phyloP scores from a whole-genome alignment of 176 grass and related monocot species.

The Luzula sylvatica region DNA sequence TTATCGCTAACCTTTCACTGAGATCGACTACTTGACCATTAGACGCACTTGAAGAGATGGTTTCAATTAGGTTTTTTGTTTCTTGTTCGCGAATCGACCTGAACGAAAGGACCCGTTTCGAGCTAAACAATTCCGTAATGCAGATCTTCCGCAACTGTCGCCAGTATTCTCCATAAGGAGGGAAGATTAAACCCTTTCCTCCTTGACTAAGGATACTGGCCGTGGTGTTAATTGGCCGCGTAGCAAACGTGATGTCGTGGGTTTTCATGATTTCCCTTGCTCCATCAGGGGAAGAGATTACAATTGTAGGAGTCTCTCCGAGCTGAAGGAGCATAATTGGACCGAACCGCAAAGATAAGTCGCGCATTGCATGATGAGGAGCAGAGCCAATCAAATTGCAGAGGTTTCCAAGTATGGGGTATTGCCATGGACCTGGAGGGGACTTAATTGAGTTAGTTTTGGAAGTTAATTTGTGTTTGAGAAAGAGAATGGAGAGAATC shows the following conservation, averaged over 20 bases:
- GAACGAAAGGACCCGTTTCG: conserved; percentile 27
- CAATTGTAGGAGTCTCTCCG: conserved; percentile 32
- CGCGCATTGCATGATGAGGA: conserved; percentile 34
- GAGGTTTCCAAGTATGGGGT: conserved; percentile 46
- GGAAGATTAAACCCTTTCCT: conserved; percentile 35
- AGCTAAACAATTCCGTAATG: conserved; percentile 28
- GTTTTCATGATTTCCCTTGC: conserved; percentile 53
- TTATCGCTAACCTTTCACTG: background rate
- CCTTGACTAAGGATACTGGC: conserved; percentile 13
- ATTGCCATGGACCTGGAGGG: conserved; percentile 31
- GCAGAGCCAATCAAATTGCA: conserved; percentile 34
- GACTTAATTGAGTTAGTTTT: background rate
- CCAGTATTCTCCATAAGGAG: conserved; percentile 44
- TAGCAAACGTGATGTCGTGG: conserved; percentile 42
- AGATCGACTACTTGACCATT: background rate
- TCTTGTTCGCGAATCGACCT: conserved; percentile 25
- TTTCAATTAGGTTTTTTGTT: conserved; percentile 6
- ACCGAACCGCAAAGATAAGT: conserved; percentile 26
- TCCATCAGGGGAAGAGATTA: conserved; percentile 33
- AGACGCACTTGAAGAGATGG: conserved; percentile 11
- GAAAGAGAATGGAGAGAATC: background rate
- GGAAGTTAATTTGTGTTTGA: background rate
- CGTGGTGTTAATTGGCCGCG: conserved; percentile 18
- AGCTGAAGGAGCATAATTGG: conserved; percentile 52
- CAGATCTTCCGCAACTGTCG: conserved; percentile 40